A percentile compares a stretch with the other conserved stretches of the same genome.
These are phyloP conservation scores for Epichloe glyceriae DNA, from an alignment of 2,329 filamentous ascomycete species.

Conservation along the genomic window DNA sequence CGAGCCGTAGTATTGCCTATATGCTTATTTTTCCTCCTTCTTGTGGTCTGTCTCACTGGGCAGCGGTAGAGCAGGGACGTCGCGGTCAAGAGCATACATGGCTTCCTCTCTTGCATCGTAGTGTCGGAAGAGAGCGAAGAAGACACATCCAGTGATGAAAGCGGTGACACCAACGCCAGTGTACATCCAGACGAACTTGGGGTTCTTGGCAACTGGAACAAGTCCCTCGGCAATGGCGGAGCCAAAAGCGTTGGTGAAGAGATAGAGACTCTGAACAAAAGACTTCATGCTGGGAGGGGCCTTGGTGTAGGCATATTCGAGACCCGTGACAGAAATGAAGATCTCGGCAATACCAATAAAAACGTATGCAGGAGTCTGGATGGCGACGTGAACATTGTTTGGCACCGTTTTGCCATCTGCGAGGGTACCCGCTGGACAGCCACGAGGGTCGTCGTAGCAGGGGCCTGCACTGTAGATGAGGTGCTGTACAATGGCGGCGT, in stretches of 20 bases:
- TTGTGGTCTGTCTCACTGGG: not conserved
- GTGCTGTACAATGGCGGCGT: slow-evolving; percentile 45
- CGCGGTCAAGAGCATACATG: slow-evolving; percentile 26
- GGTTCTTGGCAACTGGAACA: slow-evolving; percentile 46
- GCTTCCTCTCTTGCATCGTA: slow-evolving; percentile 25
- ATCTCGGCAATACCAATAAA: slow-evolving; percentile 48
- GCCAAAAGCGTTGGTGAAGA: slow-evolving; percentile 46
- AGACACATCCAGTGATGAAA: slow-evolving; percentile 34
- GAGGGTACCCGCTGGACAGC: slow-evolving; percentile 20
- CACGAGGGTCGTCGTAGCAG: slow-evolving; percentile 33
- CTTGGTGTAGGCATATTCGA: slow-evolving; percentile 65
- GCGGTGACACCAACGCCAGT: slow-evolving; percentile 39
- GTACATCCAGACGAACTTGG: slow-evolving; percentile 55
- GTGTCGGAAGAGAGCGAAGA: slow-evolving; percentile 32
- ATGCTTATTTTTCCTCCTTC: not conserved
- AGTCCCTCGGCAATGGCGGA: slow-evolving; percentile 49
- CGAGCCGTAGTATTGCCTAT: not conserved
- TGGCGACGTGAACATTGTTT: slow-evolving; percentile 39
- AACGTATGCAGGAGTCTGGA: slow-evolving; percentile 41
- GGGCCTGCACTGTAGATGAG: slow-evolving; percentile 42
- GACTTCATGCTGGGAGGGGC: slow-evolving; percentile 57
- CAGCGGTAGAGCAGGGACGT: slow-evolving; percentile 13
- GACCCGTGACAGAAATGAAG: slow-evolving; percentile 52
- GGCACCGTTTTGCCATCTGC: slow-evolving; percentile 18
- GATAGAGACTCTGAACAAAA: slow-evolving; percentile 44